Evolutionary conservation across 495 filamentous ascomycete species (phyloP).

Genomic region (Daldinia vernicosa): DNA sequence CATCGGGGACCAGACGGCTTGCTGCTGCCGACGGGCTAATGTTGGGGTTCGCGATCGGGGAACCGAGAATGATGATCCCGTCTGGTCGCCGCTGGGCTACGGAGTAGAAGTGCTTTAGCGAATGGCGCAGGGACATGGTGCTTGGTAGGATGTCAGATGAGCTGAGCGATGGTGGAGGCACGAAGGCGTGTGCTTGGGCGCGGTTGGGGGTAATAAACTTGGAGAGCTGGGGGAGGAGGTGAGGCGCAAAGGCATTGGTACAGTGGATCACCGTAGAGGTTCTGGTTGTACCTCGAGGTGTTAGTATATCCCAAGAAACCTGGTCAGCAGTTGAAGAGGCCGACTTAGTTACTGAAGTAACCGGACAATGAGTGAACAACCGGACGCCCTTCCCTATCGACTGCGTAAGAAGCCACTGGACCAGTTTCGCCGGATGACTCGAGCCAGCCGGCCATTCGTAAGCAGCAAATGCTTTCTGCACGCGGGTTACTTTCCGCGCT

Average conservation of each 20-base stretch:
- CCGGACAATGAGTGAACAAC: conserved; percentile 44
- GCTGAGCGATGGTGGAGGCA: conserved; percentile 35
- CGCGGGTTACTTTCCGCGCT: conserved; percentile 35
- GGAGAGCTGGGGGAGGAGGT: conserved; percentile 40
- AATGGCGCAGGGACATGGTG: conserved; percentile 45
- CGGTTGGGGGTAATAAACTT: conserved; percentile 38
- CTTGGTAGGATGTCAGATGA: conserved; percentile 14
- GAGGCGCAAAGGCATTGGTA: conserved; percentile 45
- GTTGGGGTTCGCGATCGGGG: conserved; percentile 39
- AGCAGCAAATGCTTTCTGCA: conserved; percentile 36
- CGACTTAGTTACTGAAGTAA: conserved; percentile 19
- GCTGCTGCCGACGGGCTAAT: conserved; percentile 25
- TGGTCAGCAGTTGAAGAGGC: conserved; percentile 14
- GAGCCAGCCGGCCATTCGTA: conserved; percentile 48
- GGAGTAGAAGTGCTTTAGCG: conserved; percentile 45
- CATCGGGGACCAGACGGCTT: conserved; percentile 26
- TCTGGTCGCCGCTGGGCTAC: conserved; percentile 39
- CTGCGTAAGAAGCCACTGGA: conserved; percentile 43
- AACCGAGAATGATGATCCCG: conserved; percentile 43
- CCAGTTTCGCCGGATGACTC: conserved; percentile 43
- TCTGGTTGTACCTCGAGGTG: conserved; percentile 30
- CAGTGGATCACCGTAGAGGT: conserved; percentile 42
- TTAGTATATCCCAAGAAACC: conserved; percentile 25
- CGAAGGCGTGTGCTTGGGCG: conserved; percentile 44
- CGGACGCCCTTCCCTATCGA: conserved; percentile 24